Conservation (phyloP, 257 asterid species). For the Solanum okadae region DNA sequence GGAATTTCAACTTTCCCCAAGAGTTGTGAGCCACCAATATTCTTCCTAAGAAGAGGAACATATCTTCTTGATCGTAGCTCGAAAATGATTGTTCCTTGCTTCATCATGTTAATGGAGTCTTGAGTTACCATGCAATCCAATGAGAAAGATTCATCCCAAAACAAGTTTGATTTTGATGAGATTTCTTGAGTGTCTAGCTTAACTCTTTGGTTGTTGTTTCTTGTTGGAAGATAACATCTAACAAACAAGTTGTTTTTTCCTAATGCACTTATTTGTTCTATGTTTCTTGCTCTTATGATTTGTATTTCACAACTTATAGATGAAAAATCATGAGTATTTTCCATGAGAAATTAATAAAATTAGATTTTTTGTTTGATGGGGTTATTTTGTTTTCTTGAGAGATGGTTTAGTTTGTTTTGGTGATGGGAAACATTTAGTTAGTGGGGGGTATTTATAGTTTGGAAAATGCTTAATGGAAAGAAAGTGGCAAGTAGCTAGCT, state of each 20-base stretch:
- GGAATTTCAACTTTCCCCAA: slow-evolving; percentile 50
- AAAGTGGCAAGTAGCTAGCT: not conserved
- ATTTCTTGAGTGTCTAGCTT: slow-evolving; percentile 34
- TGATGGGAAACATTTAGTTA: slow-evolving; percentile 6
- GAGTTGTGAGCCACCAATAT: slow-evolving; percentile 31
- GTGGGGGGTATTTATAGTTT: slow-evolving; percentile 19
- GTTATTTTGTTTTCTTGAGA: not conserved
- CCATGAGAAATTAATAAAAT: slow-evolving; percentile 8
- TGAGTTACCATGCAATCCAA: slow-evolving; percentile 37
- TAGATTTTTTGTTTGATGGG: not conserved
- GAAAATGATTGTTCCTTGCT: slow-evolving; percentile 25
- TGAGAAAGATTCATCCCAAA: slow-evolving; percentile 46
- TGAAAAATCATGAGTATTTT: not conserved
- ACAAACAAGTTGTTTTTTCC: slow-evolving; percentile 28
- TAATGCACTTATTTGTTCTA: slow-evolving; percentile 4
- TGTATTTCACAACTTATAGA: slow-evolving; percentile 22
- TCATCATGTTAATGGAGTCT: slow-evolving; percentile 23
- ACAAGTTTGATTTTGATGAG: slow-evolving; percentile 27
- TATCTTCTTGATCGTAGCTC: slow-evolving; percentile 46
- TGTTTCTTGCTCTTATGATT: slow-evolving; percentile 39
- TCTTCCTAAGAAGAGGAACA: slow-evolving; percentile 13
- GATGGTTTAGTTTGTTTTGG: not conserved
- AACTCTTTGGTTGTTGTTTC: slow-evolving; percentile 26
- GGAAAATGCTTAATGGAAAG: not conserved
- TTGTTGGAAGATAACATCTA: slow-evolving; percentile 49